These are phyloP conservation scores for Colletotrichum cordylinicola DNA, from an alignment of 2,329 filamentous ascomycete genomes.

Conservation along the genomic window DNA sequence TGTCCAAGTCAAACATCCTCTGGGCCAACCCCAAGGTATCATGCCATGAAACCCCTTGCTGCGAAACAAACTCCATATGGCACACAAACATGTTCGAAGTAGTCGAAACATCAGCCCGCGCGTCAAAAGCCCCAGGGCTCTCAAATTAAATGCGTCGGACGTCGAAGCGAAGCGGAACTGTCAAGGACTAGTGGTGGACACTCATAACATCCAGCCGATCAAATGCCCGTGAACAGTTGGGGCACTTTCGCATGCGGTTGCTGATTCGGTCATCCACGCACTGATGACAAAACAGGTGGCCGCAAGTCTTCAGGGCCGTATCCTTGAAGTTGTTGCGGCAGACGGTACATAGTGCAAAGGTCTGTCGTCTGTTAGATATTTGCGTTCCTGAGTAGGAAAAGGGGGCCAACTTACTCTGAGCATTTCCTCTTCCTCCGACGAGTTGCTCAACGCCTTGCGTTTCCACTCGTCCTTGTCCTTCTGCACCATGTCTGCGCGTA, in stretches of 20 bases:
- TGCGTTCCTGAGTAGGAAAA: not conserved
- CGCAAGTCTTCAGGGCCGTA: constrained; percentile 90
- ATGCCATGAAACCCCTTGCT: constrained; percentile 16
- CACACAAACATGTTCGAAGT: constrained; percentile 1
- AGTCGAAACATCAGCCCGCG: not conserved
- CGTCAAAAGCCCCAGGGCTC: not conserved
- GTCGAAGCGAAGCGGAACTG: not conserved
- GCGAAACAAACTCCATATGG: constrained; percentile 19
- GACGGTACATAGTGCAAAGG: constrained; percentile 76
- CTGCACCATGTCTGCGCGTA: constrained; percentile 77
- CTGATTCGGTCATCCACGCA: constrained; percentile 90
- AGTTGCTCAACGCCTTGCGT: constrained; percentile 80
- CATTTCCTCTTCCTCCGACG: constrained; percentile 82
- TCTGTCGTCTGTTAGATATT: constrained; percentile 34
- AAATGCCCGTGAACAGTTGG: constrained; percentile 90
- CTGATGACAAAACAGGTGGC: constrained; percentile 89
- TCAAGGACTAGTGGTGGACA: constrained; percentile 52
- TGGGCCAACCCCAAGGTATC: constrained; percentile 21
- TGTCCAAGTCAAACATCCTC: constrained; percentile 22
- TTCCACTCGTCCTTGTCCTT: constrained; percentile 89
- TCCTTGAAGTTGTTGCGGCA: constrained; percentile 95
- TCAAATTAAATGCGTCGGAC: not conserved
- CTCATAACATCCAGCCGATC: constrained; percentile 90
- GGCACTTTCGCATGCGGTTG: constrained; percentile 93
- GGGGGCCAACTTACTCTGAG: constrained; percentile 72